phyloP scores from a whole-genome alignment of 2,329 filamentous ascomycete genomes.

The Scytalidium sp. region DNA sequence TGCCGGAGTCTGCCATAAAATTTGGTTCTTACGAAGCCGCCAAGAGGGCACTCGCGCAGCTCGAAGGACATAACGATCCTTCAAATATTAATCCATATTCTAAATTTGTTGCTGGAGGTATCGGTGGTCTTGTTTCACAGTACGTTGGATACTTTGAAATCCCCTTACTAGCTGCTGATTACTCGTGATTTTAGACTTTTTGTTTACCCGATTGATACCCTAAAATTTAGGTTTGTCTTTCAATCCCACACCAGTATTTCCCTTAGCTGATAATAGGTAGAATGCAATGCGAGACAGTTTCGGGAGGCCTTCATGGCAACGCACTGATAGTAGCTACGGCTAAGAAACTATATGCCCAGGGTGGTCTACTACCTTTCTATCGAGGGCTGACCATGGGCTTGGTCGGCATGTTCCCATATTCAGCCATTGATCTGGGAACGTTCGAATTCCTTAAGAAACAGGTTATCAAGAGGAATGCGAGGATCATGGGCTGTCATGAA shows the following conservation, averaged over 20 bases:
- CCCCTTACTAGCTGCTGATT: background rate
- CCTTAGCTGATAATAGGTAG: slow-evolving; percentile 15
- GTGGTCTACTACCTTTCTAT: slow-evolving; percentile 76
- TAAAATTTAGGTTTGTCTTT: slow-evolving; percentile 52
- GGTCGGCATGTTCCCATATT: slow-evolving; percentile 96
- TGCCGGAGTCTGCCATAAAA: slow-evolving; percentile 98
- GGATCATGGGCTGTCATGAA: slow-evolving; percentile 67
- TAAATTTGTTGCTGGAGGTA: slow-evolving; percentile 86
- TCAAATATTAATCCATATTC: slow-evolving; percentile 76
- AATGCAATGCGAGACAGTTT: slow-evolving; percentile 92
- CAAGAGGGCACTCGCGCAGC: slow-evolving; percentile 78
- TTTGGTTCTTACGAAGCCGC: slow-evolving; percentile 97
- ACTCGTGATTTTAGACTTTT: slow-evolving; percentile 63
- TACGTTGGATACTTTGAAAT: slow-evolving; percentile 38
- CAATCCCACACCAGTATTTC: background rate
- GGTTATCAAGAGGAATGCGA: slow-evolving; percentile 69
- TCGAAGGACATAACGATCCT: slow-evolving; percentile 86
- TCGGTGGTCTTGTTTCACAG: slow-evolving; percentile 94
- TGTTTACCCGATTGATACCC: slow-evolving; percentile 63
- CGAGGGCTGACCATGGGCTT: slow-evolving; percentile 92
- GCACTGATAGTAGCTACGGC: slow-evolving; percentile 79
- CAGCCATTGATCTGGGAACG: slow-evolving; percentile 91
- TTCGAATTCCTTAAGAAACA: slow-evolving; percentile 88
- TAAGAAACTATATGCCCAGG: slow-evolving; percentile 78
- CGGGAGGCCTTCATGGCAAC: slow-evolving; percentile 80